Evolutionary conservation across 768 basidiomycete genomes (phyloP).

Genomic region (Tricholoma hemisulphureum): DNA sequence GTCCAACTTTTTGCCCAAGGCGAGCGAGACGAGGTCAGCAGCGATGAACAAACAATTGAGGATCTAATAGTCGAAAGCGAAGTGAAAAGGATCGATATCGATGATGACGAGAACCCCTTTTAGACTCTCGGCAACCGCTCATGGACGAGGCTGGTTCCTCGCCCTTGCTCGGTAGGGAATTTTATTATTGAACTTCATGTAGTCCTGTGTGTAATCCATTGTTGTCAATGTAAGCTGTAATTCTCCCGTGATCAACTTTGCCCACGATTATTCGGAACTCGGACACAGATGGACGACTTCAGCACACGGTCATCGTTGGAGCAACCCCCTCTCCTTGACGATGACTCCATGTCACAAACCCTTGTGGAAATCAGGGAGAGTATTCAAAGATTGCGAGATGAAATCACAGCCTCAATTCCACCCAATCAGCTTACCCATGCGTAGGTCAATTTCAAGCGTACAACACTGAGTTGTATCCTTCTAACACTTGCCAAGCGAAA

Average conservation of each 20-base stretch:
- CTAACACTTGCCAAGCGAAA: constrained; percentile 29
- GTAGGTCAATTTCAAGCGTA: constrained; percentile 12
- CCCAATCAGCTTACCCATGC: constrained; percentile 12
- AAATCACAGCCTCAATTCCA: constrained; percentile 11
- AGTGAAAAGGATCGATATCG: constrained; percentile 37
- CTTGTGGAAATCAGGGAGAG: constrained; percentile 11
- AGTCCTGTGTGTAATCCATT: constrained; percentile 19
- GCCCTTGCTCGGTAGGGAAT: constrained; percentile 16
- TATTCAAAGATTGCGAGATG: constrained; percentile 12
- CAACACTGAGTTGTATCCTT: not conserved
- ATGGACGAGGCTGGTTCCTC: constrained; percentile 20
- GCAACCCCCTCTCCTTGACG: not conserved
- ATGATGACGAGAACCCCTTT: constrained; percentile 75
- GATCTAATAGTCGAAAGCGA: constrained; percentile 19
- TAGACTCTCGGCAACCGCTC: constrained; percentile 26
- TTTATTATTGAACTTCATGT: constrained; percentile 9
- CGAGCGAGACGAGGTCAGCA: constrained; percentile 33
- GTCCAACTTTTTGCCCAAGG: constrained; percentile 57
- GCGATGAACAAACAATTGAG: constrained; percentile 32
- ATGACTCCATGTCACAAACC: not conserved
- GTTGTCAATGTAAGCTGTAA: constrained; percentile 16
- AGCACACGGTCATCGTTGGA: constrained; percentile 10
- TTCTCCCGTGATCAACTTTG: not conserved
- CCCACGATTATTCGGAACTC: too few species aligned
- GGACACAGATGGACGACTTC: constrained; percentile 20